Evolutionary conservation across 129 eudicot genomes (phyloP).

Genomic region (Arctium minus): DNA sequence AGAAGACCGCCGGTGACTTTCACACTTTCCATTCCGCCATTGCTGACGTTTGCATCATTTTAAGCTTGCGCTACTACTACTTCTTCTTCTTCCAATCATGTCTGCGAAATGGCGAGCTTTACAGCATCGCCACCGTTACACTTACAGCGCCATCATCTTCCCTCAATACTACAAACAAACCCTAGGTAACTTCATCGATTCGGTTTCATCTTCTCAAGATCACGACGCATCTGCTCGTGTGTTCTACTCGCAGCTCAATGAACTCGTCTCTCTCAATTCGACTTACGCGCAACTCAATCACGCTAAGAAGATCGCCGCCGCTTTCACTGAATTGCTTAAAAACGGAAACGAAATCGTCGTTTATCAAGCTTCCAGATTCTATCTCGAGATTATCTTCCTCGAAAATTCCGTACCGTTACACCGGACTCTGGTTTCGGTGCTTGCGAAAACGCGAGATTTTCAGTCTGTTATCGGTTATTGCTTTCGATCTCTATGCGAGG

Average conservation of each 20-base stretch:
- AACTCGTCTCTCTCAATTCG: conserved; percentile 65
- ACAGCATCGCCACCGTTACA: conserved; percentile 96
- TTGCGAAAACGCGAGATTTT: conserved; percentile 53
- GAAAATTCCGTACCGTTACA: conserved; percentile 86
- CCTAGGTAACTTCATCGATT: conserved; percentile 28
- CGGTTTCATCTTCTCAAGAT: background rate
- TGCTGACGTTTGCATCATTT: background rate
- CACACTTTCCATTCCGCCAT: background rate
- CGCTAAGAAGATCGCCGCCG: conserved; percentile 56
- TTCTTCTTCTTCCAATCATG: conserved; percentile 33
- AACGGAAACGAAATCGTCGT: conserved; percentile 35
- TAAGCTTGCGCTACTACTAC: background rate
- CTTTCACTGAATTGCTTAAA: conserved; percentile 53
- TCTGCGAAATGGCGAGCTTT: conserved; percentile 96
- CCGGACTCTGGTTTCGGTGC: conserved; percentile 55
- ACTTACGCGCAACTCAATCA: conserved; percentile 78
- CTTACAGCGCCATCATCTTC: conserved; percentile 80
- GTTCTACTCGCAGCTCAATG: conserved; percentile 44
- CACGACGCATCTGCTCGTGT: background rate
- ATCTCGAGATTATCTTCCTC: conserved; percentile 66
- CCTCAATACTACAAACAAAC: conserved; percentile 61
- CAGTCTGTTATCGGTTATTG: conserved; percentile 41
- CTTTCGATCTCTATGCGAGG: conserved; percentile 62
- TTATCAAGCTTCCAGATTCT: conserved; percentile 48
- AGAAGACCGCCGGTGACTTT: background rate